These are phyloP conservation scores for Rhizopogon roseolus DNA, from an alignment of 768 basidiomycete genomes.

Conservation along the genomic window DNA sequence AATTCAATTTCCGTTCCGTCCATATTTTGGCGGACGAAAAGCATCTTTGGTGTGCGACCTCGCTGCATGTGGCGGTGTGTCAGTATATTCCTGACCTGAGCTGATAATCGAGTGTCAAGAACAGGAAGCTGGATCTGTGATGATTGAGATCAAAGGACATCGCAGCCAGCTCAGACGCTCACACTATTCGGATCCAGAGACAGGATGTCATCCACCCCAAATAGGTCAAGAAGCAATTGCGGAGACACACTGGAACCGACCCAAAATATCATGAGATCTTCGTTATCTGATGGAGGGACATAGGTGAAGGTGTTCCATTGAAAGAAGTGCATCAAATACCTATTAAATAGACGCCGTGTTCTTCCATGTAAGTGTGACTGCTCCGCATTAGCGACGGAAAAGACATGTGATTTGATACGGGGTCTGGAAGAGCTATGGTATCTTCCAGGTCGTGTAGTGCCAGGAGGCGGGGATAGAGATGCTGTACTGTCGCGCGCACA, in stretches of 20 bases:
- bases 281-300: conserved; percentile 60
- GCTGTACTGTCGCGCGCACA: conserved; percentile 64
- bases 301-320: not conserved
- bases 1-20: conserved; percentile 94
- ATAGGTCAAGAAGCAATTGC: conserved; percentile 76
- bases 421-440: conserved; percentile 63
- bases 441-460: conserved; percentile 84
- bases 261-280: conserved; percentile 87
- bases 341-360: conserved; percentile 87
- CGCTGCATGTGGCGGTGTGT: conserved; percentile 55
- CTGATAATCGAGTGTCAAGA: conserved; percentile 71
- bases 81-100: conserved; percentile 85
- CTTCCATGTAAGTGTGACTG: conserved; percentile 85
- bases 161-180: conserved; percentile 13
- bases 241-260: conserved; percentile 80
- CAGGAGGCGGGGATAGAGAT: conserved; percentile 85
- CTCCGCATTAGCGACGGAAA: conserved; percentile 78
- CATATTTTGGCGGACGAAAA: conserved; percentile 85
- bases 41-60: conserved; percentile 52
- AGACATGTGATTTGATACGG: conserved; percentile 49
- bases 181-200: conserved; percentile 69
- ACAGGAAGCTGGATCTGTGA: conserved; percentile 63
- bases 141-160: not conserved
- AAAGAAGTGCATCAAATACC: conserved; percentile 42
- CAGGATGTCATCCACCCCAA: conserved; percentile 77